Conservation (phyloP, 2,329 filamentous ascomycete species). For the Stemphylium beticola region DNA sequence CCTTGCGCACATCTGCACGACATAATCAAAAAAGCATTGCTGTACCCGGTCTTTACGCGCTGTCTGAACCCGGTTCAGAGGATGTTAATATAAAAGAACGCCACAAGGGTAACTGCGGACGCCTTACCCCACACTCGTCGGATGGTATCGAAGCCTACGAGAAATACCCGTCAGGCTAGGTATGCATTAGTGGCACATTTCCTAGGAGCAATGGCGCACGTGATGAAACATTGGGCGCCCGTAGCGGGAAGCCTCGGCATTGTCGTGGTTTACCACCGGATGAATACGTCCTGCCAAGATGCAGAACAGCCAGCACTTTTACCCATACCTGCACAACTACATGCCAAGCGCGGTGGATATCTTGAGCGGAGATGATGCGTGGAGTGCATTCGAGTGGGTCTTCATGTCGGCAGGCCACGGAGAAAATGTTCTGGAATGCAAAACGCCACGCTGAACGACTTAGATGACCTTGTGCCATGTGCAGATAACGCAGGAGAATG, state of each 20-base stretch:
- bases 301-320: conserved; percentile 5
- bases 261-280: conserved; percentile 10
- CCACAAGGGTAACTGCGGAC: conserved; percentile 1
- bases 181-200: background rate
- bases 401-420: conserved; percentile 2
- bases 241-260: conserved; percentile 11
- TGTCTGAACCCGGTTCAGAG: conserved; percentile 9
- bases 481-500: background rate
- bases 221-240: conserved; percentile 1
- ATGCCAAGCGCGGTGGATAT: conserved; percentile 11
- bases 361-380: conserved; percentile 3
- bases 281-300: conserved; percentile 7
- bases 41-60: conserved; percentile 14
- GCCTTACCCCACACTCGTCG: conserved; percentile 7
- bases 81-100: conserved; percentile 14
- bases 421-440: background rate
- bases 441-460: background rate
- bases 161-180: background rate
- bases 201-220: conserved; percentile 1
- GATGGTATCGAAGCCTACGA: background rate
- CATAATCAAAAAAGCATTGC: conserved; percentile 6
- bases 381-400: conserved; percentile 10
- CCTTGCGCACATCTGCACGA: conserved; percentile 10
- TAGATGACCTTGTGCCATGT: background rate
- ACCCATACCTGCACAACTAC: conserved; percentile 1